Percentiles rank a stretch among this genome's conserved stretches.
These are phyloP conservation scores for Tremella mesenterica DNA, from an alignment of 768 basidiomycete genomes.

Conservation along the genomic window DNA sequence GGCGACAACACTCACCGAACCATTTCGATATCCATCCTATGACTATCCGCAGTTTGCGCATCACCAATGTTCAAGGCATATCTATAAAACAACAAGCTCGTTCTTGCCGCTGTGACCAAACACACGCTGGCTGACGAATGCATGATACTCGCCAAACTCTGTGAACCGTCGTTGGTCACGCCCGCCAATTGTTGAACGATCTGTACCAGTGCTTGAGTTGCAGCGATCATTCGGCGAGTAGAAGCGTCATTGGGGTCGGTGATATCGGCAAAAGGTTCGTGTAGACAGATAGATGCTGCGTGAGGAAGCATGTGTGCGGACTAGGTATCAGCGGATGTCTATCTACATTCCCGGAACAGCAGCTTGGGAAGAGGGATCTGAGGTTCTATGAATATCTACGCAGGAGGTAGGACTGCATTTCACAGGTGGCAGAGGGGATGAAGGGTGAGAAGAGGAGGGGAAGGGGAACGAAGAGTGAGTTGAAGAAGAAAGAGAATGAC, in stretches of 20 bases:
- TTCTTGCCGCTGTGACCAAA: constrained; percentile 34
- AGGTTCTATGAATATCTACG: too few relatives aligned
- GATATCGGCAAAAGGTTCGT: constrained; percentile 37
- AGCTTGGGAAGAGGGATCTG: too few relatives aligned
- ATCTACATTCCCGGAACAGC: too few relatives aligned
- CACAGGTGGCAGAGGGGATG: too few relatives aligned
- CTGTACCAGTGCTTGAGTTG: constrained; percentile 26
- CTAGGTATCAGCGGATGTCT: too few relatives aligned
- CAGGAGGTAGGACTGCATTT: too few relatives aligned
- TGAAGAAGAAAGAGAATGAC: too few relatives aligned
- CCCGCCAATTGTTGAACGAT: constrained; percentile 29
- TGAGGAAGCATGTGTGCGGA: constrained; percentile 40
- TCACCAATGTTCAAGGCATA: constrained; percentile 26
- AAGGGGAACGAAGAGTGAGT: too few relatives aligned
- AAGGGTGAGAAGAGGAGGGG: too few relatives aligned
- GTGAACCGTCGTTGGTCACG: constrained; percentile 4
- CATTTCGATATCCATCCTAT: constrained; percentile 30
- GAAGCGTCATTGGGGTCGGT: constrained; percentile 21
- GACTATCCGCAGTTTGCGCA: constrained; percentile 13
- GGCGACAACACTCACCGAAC: constrained; percentile 13
- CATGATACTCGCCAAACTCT: constrained; percentile 24
- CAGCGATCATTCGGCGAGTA: constrained; percentile 20
- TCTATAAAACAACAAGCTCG: constrained; percentile 29
- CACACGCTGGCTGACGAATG: constrained; percentile 35
- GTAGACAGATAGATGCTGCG: constrained; percentile 28